These are phyloP conservation scores for Colletotrichum aenigma DNA, from an alignment of 2,329 filamentous ascomycete species.

Conservation along the genomic window DNA sequence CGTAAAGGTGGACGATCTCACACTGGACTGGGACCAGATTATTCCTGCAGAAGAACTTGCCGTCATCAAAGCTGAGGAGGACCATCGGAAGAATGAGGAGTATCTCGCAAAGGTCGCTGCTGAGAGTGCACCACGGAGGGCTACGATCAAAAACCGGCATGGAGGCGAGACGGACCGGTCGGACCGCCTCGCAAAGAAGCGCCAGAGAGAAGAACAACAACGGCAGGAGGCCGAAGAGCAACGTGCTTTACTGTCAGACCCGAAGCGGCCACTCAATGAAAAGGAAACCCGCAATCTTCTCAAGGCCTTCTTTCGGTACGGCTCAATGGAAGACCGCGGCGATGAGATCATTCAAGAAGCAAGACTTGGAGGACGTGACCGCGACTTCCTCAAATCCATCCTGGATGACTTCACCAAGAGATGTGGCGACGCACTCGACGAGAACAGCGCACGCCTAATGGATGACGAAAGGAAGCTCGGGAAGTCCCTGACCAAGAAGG, in stretches of 20 bases:
- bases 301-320: slow-evolving; percentile 87
- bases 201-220: slow-evolving; percentile 68
- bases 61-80: slow-evolving; percentile 86
- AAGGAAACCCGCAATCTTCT: slow-evolving; percentile 94
- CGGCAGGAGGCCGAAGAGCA: slow-evolving; percentile 78
- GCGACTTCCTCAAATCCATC: slow-evolving; percentile 76
- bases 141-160: slow-evolving; percentile 61
- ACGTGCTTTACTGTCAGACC: slow-evolving; percentile 76
- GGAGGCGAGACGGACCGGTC: slow-evolving; percentile 64
- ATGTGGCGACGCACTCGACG: slow-evolving; percentile 64
- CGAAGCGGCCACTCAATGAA: slow-evolving; percentile 86
- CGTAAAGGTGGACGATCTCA: slow-evolving; percentile 84
- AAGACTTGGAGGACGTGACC: slow-evolving; percentile 81
- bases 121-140: slow-evolving; percentile 83
- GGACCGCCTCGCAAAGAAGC: slow-evolving; percentile 69
- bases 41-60: slow-evolving; percentile 94
- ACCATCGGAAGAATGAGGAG: slow-evolving; percentile 80
- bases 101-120: slow-evolving; percentile 84
- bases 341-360: slow-evolving; percentile 90
- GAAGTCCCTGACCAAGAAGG: slow-evolving; percentile 91
- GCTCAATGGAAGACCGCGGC: slow-evolving; percentile 84
- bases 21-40: slow-evolving; percentile 95
- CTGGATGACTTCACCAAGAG: slow-evolving; percentile 74
- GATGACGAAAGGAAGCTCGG: slow-evolving; percentile 83
- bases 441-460: slow-evolving; percentile 73